These are phyloP conservation scores for Ceratocystis papillata DNA, from an alignment of 2,329 filamentous ascomycete genomes.

Conservation along the genomic window DNA sequence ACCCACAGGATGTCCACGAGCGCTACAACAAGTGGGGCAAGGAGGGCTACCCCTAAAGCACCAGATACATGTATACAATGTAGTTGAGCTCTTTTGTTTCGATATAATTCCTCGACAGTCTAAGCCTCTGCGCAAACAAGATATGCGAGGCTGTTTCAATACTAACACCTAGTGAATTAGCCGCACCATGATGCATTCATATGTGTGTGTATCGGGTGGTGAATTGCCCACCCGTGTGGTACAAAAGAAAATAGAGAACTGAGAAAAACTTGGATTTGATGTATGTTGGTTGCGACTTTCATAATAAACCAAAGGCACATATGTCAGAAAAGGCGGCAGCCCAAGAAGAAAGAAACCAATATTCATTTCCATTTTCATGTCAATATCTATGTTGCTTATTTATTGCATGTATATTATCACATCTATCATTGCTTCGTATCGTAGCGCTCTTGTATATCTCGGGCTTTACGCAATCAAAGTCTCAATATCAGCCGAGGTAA, in stretches of 20 bases:
- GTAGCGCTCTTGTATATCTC: neutral
- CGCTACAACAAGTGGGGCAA: constrained; percentile 99
- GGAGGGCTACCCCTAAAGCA: constrained; percentile 63
- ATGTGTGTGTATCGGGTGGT: too few relatives aligned
- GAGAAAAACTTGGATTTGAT: too few relatives aligned
- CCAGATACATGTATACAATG: neutral
- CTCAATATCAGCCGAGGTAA: constrained; percentile 53
- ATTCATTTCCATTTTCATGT: too few relatives aligned
- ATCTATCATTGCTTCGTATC: constrained; percentile 6
- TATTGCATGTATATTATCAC: neutral
- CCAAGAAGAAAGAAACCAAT: too few relatives aligned
- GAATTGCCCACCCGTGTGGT: too few relatives aligned
- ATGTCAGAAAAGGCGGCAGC: too few relatives aligned
- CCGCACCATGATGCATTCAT: neutral
- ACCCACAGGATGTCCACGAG: constrained; percentile 69
- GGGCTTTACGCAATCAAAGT: constrained; percentile 33
- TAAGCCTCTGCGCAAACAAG: neutral
- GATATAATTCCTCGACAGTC: neutral
- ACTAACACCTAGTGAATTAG: neutral
- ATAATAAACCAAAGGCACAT: too few relatives aligned
- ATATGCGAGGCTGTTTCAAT: constrained; percentile 7
- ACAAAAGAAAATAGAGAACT: too few relatives aligned
- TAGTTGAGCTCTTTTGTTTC: neutral
- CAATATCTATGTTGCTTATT: neutral
- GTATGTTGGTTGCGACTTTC: neutral